Percentiles rank a stretch among this genome's conserved stretches.
These are phyloP conservation scores for Celoporthe dispersa DNA, from an alignment of 2,329 filamentous ascomycete species.

Conservation along the genomic window DNA sequence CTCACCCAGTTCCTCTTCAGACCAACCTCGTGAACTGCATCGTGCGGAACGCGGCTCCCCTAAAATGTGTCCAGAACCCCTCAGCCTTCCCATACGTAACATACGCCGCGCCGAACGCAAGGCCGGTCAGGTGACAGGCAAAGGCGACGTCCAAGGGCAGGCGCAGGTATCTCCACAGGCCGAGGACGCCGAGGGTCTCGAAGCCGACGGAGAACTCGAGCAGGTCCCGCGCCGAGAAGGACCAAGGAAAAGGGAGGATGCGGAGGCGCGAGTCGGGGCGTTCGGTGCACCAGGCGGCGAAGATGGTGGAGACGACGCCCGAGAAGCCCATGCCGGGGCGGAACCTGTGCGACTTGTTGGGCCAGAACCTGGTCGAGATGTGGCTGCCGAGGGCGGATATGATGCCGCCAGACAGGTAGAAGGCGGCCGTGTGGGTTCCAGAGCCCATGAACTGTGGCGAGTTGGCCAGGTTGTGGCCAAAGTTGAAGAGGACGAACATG, in stretches of 20 bases:
- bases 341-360: conserved; percentile 28
- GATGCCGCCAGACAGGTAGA: conserved; percentile 35
- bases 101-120: conserved; percentile 34
- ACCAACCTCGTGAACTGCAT: conserved; percentile 19
- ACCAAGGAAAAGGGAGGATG: conserved; percentile 31
- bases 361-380: conserved; percentile 29
- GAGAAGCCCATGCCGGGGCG: conserved; percentile 34
- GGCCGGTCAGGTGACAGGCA: conserved; percentile 33
- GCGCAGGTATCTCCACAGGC: conserved; percentile 28
- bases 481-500: conserved; percentile 36
- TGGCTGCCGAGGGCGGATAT: conserved; percentile 33
- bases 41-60: conserved; percentile 29
- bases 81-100: conserved; percentile 30
- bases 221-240: conserved; percentile 32
- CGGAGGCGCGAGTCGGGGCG: conserved; percentile 31
- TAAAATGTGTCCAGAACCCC: conserved; percentile 31
- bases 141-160: conserved; percentile 29
- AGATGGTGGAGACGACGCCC: conserved; percentile 34
- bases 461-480: conserved; percentile 33
- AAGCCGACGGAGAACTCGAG: conserved; percentile 29
- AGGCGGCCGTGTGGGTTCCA: conserved; percentile 35
- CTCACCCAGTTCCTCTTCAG: background rate
- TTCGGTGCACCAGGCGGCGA: conserved; percentile 33
- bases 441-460: conserved; percentile 31
- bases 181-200: conserved; percentile 34